Conservation (phyloP, 2,329 filamentous ascomycete species). For the Colletotrichum somersetense region DNA sequence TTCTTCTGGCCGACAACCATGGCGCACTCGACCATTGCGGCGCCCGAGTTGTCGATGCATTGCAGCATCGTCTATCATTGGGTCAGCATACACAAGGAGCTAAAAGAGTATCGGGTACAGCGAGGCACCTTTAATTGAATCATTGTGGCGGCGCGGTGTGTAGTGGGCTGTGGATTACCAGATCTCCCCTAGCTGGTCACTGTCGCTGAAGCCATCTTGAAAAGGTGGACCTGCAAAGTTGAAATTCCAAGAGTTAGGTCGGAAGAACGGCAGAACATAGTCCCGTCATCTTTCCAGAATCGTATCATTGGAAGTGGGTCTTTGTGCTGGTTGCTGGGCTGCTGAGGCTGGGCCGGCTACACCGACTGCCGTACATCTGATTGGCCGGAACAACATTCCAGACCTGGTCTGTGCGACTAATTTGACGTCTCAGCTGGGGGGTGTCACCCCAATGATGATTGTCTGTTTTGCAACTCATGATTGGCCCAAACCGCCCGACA, state of each 20-base stretch:
- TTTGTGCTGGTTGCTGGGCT: constrained; percentile 4
- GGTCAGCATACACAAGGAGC: background rate
- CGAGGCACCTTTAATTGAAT: constrained; percentile 84
- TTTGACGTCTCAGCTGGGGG: constrained; percentile 41
- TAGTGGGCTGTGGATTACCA: constrained; percentile 27
- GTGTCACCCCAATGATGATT: constrained; percentile 29
- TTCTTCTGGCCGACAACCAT: constrained; percentile 92
- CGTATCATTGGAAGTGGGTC: background rate
- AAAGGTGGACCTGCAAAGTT: constrained; percentile 33
- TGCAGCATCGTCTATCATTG: constrained; percentile 86
- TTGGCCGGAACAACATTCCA: constrained; percentile 13
- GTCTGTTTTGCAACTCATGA: constrained; percentile 18
- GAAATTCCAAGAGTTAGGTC: constrained; percentile 13
- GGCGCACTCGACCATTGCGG: constrained; percentile 95
- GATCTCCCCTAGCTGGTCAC: constrained; percentile 27
- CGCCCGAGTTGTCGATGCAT: constrained; percentile 99
- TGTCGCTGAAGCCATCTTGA: constrained; percentile 38
- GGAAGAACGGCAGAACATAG: constrained; percentile 10
- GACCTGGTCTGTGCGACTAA: constrained; percentile 38
- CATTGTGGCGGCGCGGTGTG: constrained; percentile 70
- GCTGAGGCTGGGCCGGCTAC: constrained; percentile 7
- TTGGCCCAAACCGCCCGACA: constrained; percentile 7
- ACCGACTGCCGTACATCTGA: background rate
- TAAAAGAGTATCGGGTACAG: accelerated
- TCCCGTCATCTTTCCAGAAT: background rate